Evolutionary conservation across 805 yeast genomes (phyloP), one percentile per base, ranked within the genome.

Genomic region (Zygoascus flipseniorum): DNA sequence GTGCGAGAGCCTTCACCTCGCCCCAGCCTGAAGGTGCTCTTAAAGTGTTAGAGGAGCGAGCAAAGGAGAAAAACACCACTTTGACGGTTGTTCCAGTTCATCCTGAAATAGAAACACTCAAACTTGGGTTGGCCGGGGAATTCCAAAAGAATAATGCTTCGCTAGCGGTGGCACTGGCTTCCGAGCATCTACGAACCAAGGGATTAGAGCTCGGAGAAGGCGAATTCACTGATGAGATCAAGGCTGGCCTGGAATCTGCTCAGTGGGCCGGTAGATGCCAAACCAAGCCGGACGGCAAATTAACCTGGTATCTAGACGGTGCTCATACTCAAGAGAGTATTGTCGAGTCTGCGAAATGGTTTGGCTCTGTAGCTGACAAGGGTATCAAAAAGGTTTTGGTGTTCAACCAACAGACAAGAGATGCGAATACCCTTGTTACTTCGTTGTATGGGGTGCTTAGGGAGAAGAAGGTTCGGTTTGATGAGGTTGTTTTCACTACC

Each of bases 181-280:
- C 76, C 5, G 76, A 78, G 39, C 89, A 86, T 64, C 73, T 89
- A 54, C 54, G 61, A 8, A 69, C 71, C 47, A 68, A 84, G 47
- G 82, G 83, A 0, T 55, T 65, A 1, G 50, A 47, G 13, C 45
- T 43, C 9, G 23, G 41, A 2, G 56, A 47, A 10, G 44, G 39
- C 8, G 52, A 11, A 54, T 58, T 59, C 18, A 62, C 66, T 2
- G 53, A 42, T 2, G 51, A 61, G 52, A 59, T 69, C 49, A 44
- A 65, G 42, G 50, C 57, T 35, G 97, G 97, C 2, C 72, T 92
- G 41, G 80, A 75, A 50, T 54, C 69, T 1, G 86, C 95, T 0
- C 71, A 75, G 46, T 93, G 98, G 97, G 93, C 93, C n/a, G 99
- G 99, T 0, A 76, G 99, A 60, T 92, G 98, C 62, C 97, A 95